phyloP scores from a whole-genome alignment of 2,329 filamentous ascomycete genomes.

The Erysiphe neolycopersici region DNA sequence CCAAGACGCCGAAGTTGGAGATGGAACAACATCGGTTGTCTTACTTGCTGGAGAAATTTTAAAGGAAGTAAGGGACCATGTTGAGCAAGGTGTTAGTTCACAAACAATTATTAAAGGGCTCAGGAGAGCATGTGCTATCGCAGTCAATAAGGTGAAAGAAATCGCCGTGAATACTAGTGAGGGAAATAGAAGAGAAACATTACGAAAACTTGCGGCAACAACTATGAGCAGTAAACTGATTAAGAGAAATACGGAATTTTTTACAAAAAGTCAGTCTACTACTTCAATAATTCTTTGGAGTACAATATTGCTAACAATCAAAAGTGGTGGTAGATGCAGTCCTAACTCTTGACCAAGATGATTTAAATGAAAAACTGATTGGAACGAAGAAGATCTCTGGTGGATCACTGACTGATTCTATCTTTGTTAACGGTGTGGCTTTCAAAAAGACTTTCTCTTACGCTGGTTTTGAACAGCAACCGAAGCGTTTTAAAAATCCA shows the following conservation, averaged over 20 bases:
- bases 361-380: constrained; percentile 93
- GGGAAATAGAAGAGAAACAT: constrained; percentile 60
- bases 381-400: constrained; percentile 96
- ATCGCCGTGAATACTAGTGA: constrained; percentile 72
- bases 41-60: constrained; percentile 93
- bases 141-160: constrained; percentile 97
- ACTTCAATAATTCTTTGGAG: not conserved
- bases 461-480: constrained; percentile 96
- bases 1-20: constrained; percentile 96
- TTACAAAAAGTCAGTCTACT: constrained; percentile 59
- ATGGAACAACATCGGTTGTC: constrained; percentile 92
- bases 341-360: constrained; percentile 79
- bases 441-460: constrained; percentile 99
- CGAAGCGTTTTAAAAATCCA: constrained; percentile 78
- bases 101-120: constrained; percentile 95
- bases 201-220: constrained; percentile 70
- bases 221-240: constrained; percentile 99
- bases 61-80: constrained; percentile 87
- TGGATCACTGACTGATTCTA: constrained; percentile 80
- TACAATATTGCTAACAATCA: constrained; percentile 10
- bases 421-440: constrained; percentile 92
- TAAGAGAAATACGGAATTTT: constrained; percentile 87
- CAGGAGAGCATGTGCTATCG: constrained; percentile 64
- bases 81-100: constrained; percentile 89
- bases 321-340: constrained; percentile 95